Evolutionary conservation across 352 stramenopile species (phyloP).

Genomic region (Poterioochromonas sp.): DNA sequence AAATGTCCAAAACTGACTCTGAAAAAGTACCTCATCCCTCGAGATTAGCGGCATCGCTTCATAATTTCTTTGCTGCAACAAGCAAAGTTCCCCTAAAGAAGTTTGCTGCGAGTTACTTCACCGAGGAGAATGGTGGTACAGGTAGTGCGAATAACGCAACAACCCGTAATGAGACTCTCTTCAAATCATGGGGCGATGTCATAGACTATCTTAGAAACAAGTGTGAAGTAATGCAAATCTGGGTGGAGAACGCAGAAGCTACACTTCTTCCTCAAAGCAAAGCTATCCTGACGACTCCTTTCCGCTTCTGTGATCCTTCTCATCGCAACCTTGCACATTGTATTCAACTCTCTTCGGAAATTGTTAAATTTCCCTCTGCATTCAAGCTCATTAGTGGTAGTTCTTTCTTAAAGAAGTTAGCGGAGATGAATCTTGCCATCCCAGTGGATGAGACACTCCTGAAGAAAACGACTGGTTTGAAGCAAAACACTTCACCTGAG

Average conservation of each 20-base stretch:
- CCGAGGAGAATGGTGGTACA: too few relatives aligned
- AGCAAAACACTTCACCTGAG: too few relatives aligned
- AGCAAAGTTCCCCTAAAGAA: background rate
- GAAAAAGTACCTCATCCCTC: background rate
- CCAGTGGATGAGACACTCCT: too few relatives aligned
- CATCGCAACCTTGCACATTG: background rate
- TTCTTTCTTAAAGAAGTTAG: background rate
- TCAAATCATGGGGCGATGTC: background rate
- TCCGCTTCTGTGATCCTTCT: background rate
- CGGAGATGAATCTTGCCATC: background rate
- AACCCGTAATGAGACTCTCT: background rate
- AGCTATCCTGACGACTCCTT: background rate
- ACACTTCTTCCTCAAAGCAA: conserved; percentile 14
- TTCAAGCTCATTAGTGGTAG: background rate
- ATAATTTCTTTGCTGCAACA: background rate
- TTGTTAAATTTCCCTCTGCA: background rate
- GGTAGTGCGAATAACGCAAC: too few relatives aligned
- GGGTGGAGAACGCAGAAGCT: background rate
- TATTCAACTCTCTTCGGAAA: background rate
- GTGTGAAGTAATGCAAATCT: background rate
- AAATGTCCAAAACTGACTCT: background rate
- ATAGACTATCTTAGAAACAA: conserved; percentile 9
- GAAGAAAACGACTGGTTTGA: too few relatives aligned
- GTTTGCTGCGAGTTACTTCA: background rate
- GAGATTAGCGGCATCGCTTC: background rate